A percentile compares a stretch with the other conserved stretches of the same genome.
Evolutionary conservation across 2,329 filamentous ascomycete species (phyloP).

Genomic region (Ophiostoma sp.): DNA sequence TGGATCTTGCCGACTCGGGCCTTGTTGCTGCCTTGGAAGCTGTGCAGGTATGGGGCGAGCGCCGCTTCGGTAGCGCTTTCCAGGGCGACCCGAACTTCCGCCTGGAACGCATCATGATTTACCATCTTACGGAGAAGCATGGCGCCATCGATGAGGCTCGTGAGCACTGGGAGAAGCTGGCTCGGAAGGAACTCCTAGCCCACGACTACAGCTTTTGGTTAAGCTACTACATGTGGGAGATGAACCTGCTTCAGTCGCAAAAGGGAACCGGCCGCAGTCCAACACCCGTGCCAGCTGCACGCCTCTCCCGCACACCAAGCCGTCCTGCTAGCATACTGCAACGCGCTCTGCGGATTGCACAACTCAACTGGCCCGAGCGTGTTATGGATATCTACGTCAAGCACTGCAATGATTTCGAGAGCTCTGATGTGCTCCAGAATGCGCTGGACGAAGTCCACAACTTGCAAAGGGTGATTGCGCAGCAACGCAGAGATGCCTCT

Average conservation of each 20-base stretch:
- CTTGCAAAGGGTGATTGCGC: slow-evolving; percentile 57
- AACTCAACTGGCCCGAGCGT: slow-evolving; percentile 71
- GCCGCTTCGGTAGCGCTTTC: slow-evolving; percentile 68
- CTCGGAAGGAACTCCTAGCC: slow-evolving; percentile 57
- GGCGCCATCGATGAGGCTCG: slow-evolving; percentile 72
- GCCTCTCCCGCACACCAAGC: slow-evolving; percentile 58
- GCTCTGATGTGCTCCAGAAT: slow-evolving; percentile 65
- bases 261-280: slow-evolving; percentile 49
- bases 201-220: slow-evolving; percentile 92
- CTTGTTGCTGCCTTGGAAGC: slow-evolving; percentile 81
- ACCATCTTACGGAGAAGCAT: slow-evolving; percentile 82
- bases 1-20: slow-evolving; percentile 85
- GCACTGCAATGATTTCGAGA: slow-evolving; percentile 88
- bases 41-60: slow-evolving; percentile 71
- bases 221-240: slow-evolving; percentile 86
- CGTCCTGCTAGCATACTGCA: slow-evolving; percentile 71
- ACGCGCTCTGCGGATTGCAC: slow-evolving; percentile 58
- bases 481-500: slow-evolving; percentile 51
- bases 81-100: slow-evolving; percentile 84
- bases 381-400: slow-evolving; percentile 67
- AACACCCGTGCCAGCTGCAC: slow-evolving; percentile 41
- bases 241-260: slow-evolving; percentile 54
- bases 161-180: slow-evolving; percentile 68
- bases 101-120: slow-evolving; percentile 85
- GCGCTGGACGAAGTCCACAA: slow-evolving; percentile 70